phyloP scores from a whole-genome alignment of 1,284 basidiomycete genomes.

The Coniferiporia sulphurascens region DNA sequence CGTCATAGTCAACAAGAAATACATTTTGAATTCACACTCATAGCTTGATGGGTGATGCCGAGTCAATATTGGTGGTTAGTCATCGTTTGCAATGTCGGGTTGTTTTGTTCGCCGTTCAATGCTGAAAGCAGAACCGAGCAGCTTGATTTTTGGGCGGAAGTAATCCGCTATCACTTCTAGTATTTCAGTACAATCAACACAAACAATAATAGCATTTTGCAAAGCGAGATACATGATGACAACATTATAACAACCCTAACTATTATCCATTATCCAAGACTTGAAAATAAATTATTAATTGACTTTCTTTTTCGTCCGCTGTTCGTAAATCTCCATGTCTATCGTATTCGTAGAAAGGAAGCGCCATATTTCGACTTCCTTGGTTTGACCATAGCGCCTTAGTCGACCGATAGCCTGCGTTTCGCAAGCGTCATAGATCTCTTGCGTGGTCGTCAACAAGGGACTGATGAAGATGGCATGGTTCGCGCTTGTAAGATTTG shows the following conservation, averaged over 20 bases:
- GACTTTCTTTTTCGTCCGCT: constrained; percentile 30
- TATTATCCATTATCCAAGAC: neutral
- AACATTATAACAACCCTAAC: neutral
- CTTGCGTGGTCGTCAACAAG: constrained; percentile 70
- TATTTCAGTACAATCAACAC: too few relatives aligned
- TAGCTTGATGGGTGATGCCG: too few relatives aligned
- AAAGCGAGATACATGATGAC: neutral
- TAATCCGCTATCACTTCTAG: too few relatives aligned
- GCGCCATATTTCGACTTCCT: constrained; percentile 76
- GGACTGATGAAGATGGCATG: constrained; percentile 95
- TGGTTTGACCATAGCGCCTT: constrained; percentile 80
- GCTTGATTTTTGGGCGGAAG: too few relatives aligned
- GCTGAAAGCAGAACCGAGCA: too few relatives aligned
- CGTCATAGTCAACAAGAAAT: too few relatives aligned
- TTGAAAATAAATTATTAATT: neutral
- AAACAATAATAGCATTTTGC: neutral
- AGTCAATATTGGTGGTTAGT: too few relatives aligned
- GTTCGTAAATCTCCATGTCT: constrained; percentile 73
- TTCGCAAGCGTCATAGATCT: constrained; percentile 82
- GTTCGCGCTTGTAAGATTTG: constrained; percentile 90
- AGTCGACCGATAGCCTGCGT: constrained; percentile 90
- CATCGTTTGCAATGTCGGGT: too few relatives aligned
- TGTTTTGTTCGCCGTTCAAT: too few relatives aligned
- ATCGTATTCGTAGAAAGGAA: constrained; percentile 82
- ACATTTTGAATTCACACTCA: too few relatives aligned